Percentiles rank a stretch among this genome's conserved stretches.
Conservation (phyloP, 1,284 basidiomycete species). For the Sphagnurus paluster region DNA sequence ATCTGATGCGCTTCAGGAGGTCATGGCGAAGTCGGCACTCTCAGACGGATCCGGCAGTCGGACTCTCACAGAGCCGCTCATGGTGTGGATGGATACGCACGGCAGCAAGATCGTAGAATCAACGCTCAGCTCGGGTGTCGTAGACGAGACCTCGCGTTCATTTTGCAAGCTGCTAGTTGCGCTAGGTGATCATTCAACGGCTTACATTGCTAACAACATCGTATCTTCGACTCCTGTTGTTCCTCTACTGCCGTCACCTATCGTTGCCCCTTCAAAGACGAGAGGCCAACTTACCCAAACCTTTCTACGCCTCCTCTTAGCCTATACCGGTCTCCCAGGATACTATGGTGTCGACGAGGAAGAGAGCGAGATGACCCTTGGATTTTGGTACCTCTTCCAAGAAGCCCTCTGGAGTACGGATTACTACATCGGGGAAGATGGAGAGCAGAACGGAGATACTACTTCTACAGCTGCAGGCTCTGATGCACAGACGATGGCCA, state of each 20-base stretch:
- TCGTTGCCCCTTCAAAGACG: constrained; percentile 27
- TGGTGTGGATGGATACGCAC: constrained; percentile 68
- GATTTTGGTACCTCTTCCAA: constrained; percentile 88
- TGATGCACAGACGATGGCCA: constrained; percentile 54
- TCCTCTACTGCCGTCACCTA: constrained; percentile 21
- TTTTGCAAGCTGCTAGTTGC: constrained; percentile 79
- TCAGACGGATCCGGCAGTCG: constrained; percentile 70
- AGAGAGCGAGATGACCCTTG: constrained; percentile 82
- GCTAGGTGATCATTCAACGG: constrained; percentile 81
- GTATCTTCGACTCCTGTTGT: constrained; percentile 39
- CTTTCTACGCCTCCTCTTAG: constrained; percentile 71
- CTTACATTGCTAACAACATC: constrained; percentile 76
- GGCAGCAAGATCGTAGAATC: constrained; percentile 56
- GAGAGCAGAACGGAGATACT: constrained; percentile 31
- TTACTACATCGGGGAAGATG: constrained; percentile 47
- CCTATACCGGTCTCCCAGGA: constrained; percentile 75
- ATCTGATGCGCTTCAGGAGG: constrained; percentile 74
- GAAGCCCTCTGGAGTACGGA: constrained; percentile 83
- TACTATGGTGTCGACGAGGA: constrained; percentile 81
- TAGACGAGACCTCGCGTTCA: constrained; percentile 60
- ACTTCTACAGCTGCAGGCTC: constrained; percentile 33
- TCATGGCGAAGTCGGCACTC: constrained; percentile 73
- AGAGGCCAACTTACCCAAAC: constrained; percentile 62
- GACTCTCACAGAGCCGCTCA: constrained; percentile 78
- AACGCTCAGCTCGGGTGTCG: constrained; percentile 43